Evolutionary conservation across 2,329 filamentous ascomycete genomes (phyloP).

Genomic region (Cladosporium oxysporum): DNA sequence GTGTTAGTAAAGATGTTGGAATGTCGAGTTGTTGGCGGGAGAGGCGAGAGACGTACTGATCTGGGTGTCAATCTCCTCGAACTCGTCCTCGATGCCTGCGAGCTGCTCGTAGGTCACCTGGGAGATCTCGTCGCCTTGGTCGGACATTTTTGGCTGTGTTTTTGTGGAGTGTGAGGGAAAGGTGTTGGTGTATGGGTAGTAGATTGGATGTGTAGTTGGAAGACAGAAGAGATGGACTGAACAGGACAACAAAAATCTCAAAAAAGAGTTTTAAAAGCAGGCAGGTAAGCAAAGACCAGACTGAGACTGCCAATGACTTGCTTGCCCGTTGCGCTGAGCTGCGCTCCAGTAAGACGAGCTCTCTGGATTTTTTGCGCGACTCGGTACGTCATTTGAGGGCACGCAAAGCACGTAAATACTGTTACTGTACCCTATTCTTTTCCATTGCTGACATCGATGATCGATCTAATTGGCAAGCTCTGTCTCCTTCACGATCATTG

Average conservation of each 20-base stretch:
- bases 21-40: not conserved
- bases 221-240: not conserved
- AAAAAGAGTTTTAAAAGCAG: not conserved
- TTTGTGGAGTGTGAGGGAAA: not conserved
- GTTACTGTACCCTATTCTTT: not conserved
- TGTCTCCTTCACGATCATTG: too few relatives aligned
- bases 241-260: not conserved
- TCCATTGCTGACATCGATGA: too few relatives aligned
- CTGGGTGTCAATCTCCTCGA: slow-evolving; percentile 79
- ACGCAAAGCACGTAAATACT: not conserved
- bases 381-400: slow-evolving; percentile 2
- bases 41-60: slow-evolving; percentile 63
- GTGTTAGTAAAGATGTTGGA: slow-evolving; percentile 21
- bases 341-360: slow-evolving; percentile 1
- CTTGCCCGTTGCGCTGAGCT: slow-evolving; percentile 8
- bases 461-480: too few relatives aligned
- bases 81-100: slow-evolving; percentile 76
- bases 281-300: not conserved
- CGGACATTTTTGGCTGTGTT: slow-evolving; percentile 8
- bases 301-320: slow-evolving; percentile 3
- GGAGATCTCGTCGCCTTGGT: slow-evolving; percentile 11
- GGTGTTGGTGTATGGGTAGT: not conserved
- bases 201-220: not conserved
- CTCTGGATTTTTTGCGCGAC: slow-evolving; percentile 9
- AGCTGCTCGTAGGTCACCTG: slow-evolving; percentile 72